Percentiles rank a stretch among this genome's conserved stretches.
These are phyloP conservation scores for Agaricales sp. DNA, from an alignment of 1,284 basidiomycete genomes.

Conservation along the genomic window DNA sequence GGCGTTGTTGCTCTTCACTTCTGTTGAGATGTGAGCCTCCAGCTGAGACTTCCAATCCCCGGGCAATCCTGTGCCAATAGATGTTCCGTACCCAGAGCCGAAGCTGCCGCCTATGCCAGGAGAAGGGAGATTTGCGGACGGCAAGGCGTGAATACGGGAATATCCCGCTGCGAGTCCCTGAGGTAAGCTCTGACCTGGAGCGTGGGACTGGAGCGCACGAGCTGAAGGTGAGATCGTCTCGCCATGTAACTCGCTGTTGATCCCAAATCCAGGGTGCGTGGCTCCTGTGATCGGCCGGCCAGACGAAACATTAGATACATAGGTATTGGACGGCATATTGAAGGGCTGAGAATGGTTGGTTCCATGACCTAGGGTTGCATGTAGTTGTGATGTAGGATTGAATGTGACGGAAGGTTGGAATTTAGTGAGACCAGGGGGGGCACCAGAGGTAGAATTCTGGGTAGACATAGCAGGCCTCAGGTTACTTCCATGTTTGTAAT, in stretches of 20 bases:
- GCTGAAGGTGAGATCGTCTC: conserved; percentile 51
- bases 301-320: conserved; percentile 5
- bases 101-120: conserved; percentile 29
- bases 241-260: conserved; percentile 9
- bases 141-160: conserved; percentile 71
- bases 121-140: conserved; percentile 31
- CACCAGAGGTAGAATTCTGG: not conserved
- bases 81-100: conserved; percentile 18
- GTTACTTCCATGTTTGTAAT: conserved; percentile 27
- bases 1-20: conserved; percentile 7
- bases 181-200: conserved; percentile 79
- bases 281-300: conserved; percentile 3
- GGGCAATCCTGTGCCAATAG: conserved; percentile 9
- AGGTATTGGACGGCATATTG: not conserved
- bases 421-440: too few species aligned
- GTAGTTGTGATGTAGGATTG: too few species aligned
- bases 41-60: conserved; percentile 16
- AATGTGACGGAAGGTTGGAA: not conserved
- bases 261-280: conserved; percentile 8
- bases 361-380: not conserved
- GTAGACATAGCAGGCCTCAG: not conserved
- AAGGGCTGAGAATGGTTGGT: not conserved
- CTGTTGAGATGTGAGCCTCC: conserved; percentile 17
- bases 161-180: conserved; percentile 82
- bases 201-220: conserved; percentile 65